phyloP scores from a whole-genome alignment of 2,329 filamentous ascomycete genomes.

The Orbilia javanica region DNA sequence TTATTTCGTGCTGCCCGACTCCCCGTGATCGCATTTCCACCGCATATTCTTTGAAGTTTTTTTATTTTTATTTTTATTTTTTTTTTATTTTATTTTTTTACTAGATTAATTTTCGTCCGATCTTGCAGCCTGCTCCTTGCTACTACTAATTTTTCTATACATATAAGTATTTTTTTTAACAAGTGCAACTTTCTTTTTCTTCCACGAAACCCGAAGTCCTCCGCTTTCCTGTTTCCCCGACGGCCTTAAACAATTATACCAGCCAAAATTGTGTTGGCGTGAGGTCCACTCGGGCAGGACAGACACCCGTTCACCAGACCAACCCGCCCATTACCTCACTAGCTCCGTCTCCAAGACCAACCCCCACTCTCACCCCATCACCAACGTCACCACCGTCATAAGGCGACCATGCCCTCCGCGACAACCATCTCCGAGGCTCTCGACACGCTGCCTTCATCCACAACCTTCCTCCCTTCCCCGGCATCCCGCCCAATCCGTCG shows the following conservation, averaged over 20 bases:
- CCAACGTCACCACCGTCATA: not conserved
- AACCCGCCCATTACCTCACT: slow-evolving; percentile 3
- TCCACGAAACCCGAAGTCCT: not conserved
- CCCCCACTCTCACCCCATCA: slow-evolving; percentile 2
- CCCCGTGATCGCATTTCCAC: not conserved
- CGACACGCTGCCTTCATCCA: slow-evolving; percentile 38
- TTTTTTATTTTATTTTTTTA: too few relatives aligned
- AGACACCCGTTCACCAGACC: not conserved
- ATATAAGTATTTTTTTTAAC: too few relatives aligned
- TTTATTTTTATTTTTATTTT: too few relatives aligned
- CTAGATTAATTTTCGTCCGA: not conserved
- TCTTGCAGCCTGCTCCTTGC: not conserved
- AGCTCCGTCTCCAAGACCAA: slow-evolving; percentile 1
- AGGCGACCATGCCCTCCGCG: slow-evolving; percentile 18
- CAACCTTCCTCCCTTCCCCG: slow-evolving; percentile 2
- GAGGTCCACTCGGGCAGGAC: not conserved
- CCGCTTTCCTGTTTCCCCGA: not conserved
- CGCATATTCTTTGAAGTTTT: not conserved
- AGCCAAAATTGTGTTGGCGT: not conserved
- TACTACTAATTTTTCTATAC: not conserved
- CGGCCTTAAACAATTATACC: too few relatives aligned
- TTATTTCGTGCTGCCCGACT: not conserved
- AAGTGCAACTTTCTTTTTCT: not conserved
- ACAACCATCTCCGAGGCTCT: slow-evolving; percentile 49
- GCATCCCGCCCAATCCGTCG: not conserved